Evolutionary conservation across 2,329 filamentous ascomycete species (phyloP).

Genomic region (Graphilbum ipis-grandicollis): DNA sequence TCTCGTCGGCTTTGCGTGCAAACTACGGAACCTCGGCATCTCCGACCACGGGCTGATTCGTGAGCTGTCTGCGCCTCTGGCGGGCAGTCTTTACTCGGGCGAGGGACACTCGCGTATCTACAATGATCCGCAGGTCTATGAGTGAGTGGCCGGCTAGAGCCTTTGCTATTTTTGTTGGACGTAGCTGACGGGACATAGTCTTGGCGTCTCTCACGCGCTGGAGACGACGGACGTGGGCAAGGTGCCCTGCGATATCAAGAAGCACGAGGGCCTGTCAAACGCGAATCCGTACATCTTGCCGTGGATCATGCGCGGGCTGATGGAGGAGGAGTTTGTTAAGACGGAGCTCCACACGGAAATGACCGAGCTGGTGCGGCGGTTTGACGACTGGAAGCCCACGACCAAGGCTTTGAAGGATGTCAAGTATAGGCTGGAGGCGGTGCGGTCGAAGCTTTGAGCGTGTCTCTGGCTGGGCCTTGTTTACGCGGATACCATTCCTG

Average conservation of each 20-base stretch:
- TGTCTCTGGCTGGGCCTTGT: too few species aligned
- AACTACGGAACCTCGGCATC: constrained; percentile 82
- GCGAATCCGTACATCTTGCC: constrained; percentile 82
- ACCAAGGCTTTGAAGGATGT: constrained; percentile 92
- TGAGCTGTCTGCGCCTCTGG: constrained; percentile 74
- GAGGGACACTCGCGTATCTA: constrained; percentile 91
- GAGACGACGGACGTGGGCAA: constrained; percentile 45
- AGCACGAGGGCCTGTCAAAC: constrained; percentile 30
- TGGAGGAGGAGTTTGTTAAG: constrained; percentile 85
- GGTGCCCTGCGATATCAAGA: constrained; percentile 30
- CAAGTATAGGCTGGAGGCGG: constrained; percentile 81
- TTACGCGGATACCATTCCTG: too few species aligned
- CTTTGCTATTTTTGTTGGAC: constrained; percentile 1
- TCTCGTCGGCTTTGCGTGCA: constrained; percentile 81
- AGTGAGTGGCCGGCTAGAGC: constrained; percentile 24
- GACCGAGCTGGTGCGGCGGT: constrained; percentile 62
- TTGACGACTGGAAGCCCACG: constrained; percentile 81
- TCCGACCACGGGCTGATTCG: constrained; percentile 86
- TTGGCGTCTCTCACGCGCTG: constrained; percentile 55
- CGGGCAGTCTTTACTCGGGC: constrained; percentile 78
- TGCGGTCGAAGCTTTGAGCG: constrained; percentile 58
- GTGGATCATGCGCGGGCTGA: constrained; percentile 84
- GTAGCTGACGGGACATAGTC: constrained; percentile 17
- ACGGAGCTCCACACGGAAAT: constrained; percentile 65
- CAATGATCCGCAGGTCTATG: constrained; percentile 74